Evolutionary conservation across 1,139 yeast genomes (phyloP), one percentile per base, ranked within the genome.

Genomic region (Lodderomyces margitis): DNA sequence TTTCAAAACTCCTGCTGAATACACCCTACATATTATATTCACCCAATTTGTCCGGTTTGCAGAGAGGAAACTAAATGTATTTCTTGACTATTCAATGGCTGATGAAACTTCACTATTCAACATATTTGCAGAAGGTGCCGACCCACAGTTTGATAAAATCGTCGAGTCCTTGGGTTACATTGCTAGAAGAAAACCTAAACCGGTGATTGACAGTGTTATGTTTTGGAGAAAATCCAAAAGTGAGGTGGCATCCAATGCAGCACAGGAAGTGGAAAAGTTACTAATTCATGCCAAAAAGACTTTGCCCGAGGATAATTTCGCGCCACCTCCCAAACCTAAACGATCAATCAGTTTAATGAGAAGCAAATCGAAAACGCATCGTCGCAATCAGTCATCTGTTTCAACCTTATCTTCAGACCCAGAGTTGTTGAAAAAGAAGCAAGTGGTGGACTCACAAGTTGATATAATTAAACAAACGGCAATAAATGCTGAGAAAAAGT

Each of bases 181-280:
- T 32, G 95, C 98, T 1, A 74, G 89, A 44, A 74, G 84, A 28
- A 87, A 89, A 52, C 98, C 98, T 0, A 91, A 89, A 55, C 96
- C 97, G 0, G 97, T 94, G 3, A 91, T 94, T 36, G 98, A 94
- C 59, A 87, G 96, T 17, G 96, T 92, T 45, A 91, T 94, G 98
- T 91, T 87, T 57, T 92, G 99, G 99, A 75, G 98, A 46, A 88
- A 91, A 59, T 80, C 94, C 4, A 72, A 92, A 59, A 82, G 94
- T 21, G 97, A 91, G 52, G 83, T 87, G 3, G 89, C 95, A 0
- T 75, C 82, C 3, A 71, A 81, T 67, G 95, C 95, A 0, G 81
- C 86, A 1, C 67, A 75, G 8, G 84, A 81, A 46, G 79, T 78
- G 12, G 83, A 78, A 43, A 66, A 69, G 44, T 68, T 62, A 0